Evolutionary conservation across 306 rosid species (phyloP), one percentile per base, ranked within the genome.

Genomic region (Quillaja saponaria): DNA sequence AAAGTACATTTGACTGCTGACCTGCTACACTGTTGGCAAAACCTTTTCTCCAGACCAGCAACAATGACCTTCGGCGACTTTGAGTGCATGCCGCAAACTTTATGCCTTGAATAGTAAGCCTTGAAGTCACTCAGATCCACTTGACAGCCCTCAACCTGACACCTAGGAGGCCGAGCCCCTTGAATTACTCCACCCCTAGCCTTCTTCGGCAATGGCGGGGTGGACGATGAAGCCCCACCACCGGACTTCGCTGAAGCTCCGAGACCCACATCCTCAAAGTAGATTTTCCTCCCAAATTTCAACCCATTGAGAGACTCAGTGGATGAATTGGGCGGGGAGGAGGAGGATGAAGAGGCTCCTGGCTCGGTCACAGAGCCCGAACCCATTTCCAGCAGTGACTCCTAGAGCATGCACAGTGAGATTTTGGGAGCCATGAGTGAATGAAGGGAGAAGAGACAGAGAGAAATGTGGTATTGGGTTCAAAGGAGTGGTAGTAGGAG

Each of bases 21-120:
- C 77, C 98, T 86, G 88, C 98, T 88, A 64, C 98, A 92, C 87
- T 92, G 98, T 64, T 88, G 98, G 67, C 98, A 92, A 84, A 92
- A 92, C 80, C 98, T 77, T 68, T 92, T 96, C 55, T 86, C 82
- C 13, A 84, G 71, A 8, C 94, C 94, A 63, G 82, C 75, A 44
- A 92, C 96, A 68, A 75, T 49, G 71, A 86, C 98, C 42, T 59
- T 77, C 6, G 98, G 95, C 10, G 87, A 81, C 63, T 88, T 92
- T 34, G 98, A 92, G 71, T 92, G 98, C 85, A 78, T 78, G 53
- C 61, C 76, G 66, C 96, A 88, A 34, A 92, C 96, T 61, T 92
- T 92, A 68, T 92, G 98, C 70, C 94, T 65, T 11, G 96, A 92
- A 79, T 92, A 92, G 77, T 92, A 92, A 59, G 94, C 80, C 69